phyloP scores from a whole-genome alignment of 371 early-diverging fungal genomes.

The Fennellomyces sp. region DNA sequence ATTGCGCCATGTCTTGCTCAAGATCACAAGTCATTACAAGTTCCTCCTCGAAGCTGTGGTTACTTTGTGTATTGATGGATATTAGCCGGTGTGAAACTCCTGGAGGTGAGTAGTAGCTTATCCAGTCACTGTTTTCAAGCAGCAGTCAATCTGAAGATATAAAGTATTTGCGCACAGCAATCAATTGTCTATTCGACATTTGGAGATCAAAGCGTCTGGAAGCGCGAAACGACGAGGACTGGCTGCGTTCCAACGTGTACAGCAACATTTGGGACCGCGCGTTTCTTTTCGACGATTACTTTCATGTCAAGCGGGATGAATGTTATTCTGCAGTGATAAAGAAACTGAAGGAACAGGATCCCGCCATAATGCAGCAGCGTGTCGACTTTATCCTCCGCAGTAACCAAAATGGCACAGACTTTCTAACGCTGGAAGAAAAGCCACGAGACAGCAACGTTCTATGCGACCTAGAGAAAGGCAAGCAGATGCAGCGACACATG shows the following conservation, averaged over 20 bases:
- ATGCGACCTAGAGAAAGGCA: not conserved
- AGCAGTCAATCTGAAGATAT: no score
- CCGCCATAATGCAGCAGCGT: not conserved
- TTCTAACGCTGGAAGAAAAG: slow-evolving; percentile 1
- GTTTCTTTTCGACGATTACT: not conserved
- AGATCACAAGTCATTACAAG: no score
- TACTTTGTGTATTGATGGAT: no score
- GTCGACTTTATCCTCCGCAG: not conserved
- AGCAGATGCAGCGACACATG: not conserved
- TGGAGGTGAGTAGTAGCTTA: no score
- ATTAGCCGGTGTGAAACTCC: no score
- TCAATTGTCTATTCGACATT: no score
- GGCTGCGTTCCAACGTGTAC: not conserved
- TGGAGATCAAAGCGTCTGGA: no score
- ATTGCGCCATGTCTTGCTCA: no score
- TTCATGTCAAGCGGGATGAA: slow-evolving; percentile 1
- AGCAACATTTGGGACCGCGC: not conserved
- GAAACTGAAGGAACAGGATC: not conserved
- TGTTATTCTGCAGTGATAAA: slow-evolving; percentile 5
- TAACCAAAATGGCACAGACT: not conserved
- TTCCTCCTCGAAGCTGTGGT: no score
- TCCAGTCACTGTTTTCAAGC: no score
- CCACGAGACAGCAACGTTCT: not conserved
- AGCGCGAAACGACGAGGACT: slow-evolving; percentile 41
- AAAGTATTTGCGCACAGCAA: no score